Base-by-base conservation (phyloP, 2,329 filamentous ascomycete species). In the Ophidiomyces ophidiicola region DNA sequence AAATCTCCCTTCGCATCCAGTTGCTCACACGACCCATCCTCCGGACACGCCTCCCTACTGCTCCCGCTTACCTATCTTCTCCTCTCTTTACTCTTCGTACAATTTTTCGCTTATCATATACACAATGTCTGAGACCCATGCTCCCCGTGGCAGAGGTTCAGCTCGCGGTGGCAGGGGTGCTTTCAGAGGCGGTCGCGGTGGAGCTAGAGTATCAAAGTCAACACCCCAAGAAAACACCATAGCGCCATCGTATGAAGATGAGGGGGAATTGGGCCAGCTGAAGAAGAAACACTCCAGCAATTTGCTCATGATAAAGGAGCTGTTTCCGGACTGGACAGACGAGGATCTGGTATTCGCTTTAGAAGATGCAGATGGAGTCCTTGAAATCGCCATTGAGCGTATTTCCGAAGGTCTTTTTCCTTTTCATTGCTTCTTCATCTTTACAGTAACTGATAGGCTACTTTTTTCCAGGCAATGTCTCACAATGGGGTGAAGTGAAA, bases 281-380 rank as follows among this genome's bases (percentile, higher is more conserved):
- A 92, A 92, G 74, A 86, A 84, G 70, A 78, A 83, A 61, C 90
- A 93, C 59, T 74, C 81, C 55, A 68, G 69, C 55, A 83, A 88
- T 67, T 74, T 94, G 53, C 70, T 71, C 46, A 77, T 80, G 54
- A 78, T 98, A 60, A 86, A 84, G 67, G 87, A 94, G 62, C 79
- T 96, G 68, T 94, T 94, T 68, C 78, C 84, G 44, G 81, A 86
- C 63, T 96, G 88, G 90, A 88, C 86, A 52, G 84, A 94, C 56
- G 84, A 87, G 61, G 88, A 96, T 61, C 76, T 96, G 48, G 77
- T 96, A 48, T 90, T 90, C 60, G 87, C 87, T 46, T 72, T 98
- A 44, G 78, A 93, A 62, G 90, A 98, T 69, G 64, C 64, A 32
- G 59, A 67, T 44, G 66, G 66, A 46, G 63, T 67, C 47, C 56